Base-by-base conservation (phyloP, 441 rosid species). In the Gossypium lobatum region DNA sequence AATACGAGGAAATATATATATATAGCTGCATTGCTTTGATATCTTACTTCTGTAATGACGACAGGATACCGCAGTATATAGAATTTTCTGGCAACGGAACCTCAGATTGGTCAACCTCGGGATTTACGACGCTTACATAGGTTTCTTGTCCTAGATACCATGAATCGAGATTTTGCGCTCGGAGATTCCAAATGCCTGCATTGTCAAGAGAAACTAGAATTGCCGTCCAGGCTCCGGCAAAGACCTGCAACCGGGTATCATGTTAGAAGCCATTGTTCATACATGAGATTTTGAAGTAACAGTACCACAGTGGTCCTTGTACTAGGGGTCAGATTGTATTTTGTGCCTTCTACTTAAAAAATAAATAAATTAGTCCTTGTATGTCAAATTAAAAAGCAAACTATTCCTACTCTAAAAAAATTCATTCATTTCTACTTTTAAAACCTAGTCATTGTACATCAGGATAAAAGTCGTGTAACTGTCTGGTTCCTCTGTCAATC, bases 191-290 rank as follows among this genome's bases (percentile, higher is more conserved):
- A 37, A 90, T 80, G 57, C 98, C 98, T 7, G 92, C 85, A 85
- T 91, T 91, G 80, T 91, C 98, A 28, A 93, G 87, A 62, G 87
- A 88, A 71, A 91, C 88, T 71, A 93, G 80, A 34, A 91, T 85
- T 14, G 98, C 97, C 0, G 97, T 89, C 97, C 97, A 93, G 37
- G 93, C 96, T 81, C 91, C 94, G 0, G 98, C 96, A 85, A 85
- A 93, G 64, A 91, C 98, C 98, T 93, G 78, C 26, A 65, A 66
- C 50, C 58, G 81, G 76, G 48, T 57, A 59, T 62, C 31, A 72
- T 57, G 54, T 26, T 37, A 21, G 6, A 23, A 62, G 8, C 31
- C 48, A 46, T 20, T 18, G 21, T 78, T 31, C 31, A 11, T 4
- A 9, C 20, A 57, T 18, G 14, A 64, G 25, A 7, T 1, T 62